phyloP scores from a whole-genome alignment of 257 asterid species.

The Echium plantagineum region DNA sequence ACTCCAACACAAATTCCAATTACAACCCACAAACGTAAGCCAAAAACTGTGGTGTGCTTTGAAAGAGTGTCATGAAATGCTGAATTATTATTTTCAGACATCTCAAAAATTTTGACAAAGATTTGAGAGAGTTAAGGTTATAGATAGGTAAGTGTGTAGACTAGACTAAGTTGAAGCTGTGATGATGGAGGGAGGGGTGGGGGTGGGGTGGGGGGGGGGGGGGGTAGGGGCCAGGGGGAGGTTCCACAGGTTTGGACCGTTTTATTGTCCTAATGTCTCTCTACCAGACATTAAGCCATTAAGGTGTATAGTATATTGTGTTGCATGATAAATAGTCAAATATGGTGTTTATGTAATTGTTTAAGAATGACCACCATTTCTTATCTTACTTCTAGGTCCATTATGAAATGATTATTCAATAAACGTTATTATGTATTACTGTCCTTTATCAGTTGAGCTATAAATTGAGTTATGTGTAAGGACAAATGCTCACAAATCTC shows the following conservation, averaged over 20 bases:
- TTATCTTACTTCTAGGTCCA: too few species aligned
- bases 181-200: too few species aligned
- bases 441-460: too few species aligned
- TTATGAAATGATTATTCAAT: too few species aligned
- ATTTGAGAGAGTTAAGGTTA: neutral
- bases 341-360: neutral
- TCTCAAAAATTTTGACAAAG: neutral
- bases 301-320: neutral
- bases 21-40: conserved; percentile 67
- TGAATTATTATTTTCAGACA: neutral
- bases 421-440: too few species aligned
- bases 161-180: too few species aligned
- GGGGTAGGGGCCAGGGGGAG: neutral
- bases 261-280: neutral
- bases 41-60: conserved; percentile 36
- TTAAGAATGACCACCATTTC: too few species aligned
- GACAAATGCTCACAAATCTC: too few species aligned
- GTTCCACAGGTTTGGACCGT: neutral
- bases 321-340: neutral
- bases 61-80: neutral
- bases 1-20: conserved; percentile 81
- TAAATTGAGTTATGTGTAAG: too few species aligned
- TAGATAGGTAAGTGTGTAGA: neutral
- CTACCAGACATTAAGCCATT: neutral
- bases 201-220: neutral